These are phyloP conservation scores for Plenodomus biglobosus DNA, from an alignment of 2,329 filamentous ascomycete species.

Conservation along the genomic window DNA sequence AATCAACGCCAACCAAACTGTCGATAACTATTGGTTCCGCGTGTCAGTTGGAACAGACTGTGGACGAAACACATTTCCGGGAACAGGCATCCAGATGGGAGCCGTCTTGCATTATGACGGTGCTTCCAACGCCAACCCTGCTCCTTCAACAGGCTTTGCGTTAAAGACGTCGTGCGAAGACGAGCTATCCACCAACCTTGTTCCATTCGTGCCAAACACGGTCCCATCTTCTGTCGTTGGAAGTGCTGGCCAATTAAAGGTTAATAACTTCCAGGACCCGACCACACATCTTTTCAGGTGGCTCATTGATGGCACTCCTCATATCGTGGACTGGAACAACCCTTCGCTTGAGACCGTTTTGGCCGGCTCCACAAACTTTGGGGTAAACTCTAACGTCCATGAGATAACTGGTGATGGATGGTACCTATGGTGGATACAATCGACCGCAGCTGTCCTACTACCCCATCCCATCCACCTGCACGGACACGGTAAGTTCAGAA, in stretches of 20 bases:
- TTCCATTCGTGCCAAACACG: constrained; percentile 45
- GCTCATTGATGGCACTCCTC: constrained; percentile 46
- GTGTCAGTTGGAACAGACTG: constrained; percentile 42
- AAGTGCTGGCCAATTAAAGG: constrained; percentile 24
- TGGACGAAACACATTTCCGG: constrained; percentile 29
- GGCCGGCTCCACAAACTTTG: constrained; percentile 29
- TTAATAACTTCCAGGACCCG: constrained; percentile 35
- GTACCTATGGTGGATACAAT: constrained; percentile 55
- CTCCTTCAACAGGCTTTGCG: constrained; percentile 30
- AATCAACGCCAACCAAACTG: constrained; percentile 49
- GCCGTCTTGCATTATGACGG: constrained; percentile 46
- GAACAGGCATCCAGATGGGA: constrained; percentile 38
- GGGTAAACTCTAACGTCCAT: constrained; percentile 32
- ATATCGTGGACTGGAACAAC: constrained; percentile 46
- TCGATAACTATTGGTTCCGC: constrained; percentile 52
- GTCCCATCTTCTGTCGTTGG: constrained; percentile 43
- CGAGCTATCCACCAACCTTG: constrained; percentile 35
- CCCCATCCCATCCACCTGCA: constrained; percentile 48
- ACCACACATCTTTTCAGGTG: constrained; percentile 47
- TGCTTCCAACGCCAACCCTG: constrained; percentile 40
- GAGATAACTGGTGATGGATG: constrained; percentile 36
- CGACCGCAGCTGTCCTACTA: constrained; percentile 34
- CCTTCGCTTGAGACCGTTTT: constrained; percentile 51
- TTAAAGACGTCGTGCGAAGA: constrained; percentile 45
- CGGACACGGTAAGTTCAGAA: constrained; percentile 24